Evolutionary conservation across 768 basidiomycete genomes (phyloP).

Genomic region (Wakefieldia striispora): DNA sequence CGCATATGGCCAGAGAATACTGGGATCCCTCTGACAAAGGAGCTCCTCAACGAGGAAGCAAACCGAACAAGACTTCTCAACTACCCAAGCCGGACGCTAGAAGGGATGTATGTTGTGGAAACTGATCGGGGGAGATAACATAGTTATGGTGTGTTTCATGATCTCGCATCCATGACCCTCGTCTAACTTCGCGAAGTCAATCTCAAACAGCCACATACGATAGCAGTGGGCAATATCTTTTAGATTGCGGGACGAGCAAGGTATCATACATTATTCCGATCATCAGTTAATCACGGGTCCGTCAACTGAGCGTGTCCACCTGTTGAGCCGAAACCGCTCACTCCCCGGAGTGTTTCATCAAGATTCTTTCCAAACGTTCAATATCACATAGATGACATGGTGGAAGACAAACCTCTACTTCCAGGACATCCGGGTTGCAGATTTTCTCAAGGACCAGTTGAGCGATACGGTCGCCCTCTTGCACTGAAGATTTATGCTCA

Average conservation of each 20-base stretch:
- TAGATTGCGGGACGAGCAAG: neutral
- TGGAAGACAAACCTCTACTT: slow-evolving; percentile 64
- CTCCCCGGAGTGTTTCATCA: slow-evolving; percentile 81
- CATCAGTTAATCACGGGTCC: slow-evolving; percentile 4
- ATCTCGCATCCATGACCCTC: neutral
- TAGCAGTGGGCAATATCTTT: neutral
- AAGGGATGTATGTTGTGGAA: slow-evolving; percentile 64
- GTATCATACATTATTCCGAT: slow-evolving; percentile 2
- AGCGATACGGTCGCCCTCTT: slow-evolving; percentile 93
- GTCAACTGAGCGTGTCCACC: slow-evolving; percentile 70
- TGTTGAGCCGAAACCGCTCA: slow-evolving; percentile 91
- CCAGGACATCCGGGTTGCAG: slow-evolving; percentile 77
- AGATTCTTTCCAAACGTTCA: slow-evolving; percentile 55
- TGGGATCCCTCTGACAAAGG: slow-evolving; percentile 30
- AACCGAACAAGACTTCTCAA: slow-evolving; percentile 47
- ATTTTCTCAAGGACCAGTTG: slow-evolving; percentile 94
- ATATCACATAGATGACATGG: neutral
- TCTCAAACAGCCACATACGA: neutral
- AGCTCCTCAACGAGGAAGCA: slow-evolving; percentile 23
- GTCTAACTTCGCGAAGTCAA: neutral
- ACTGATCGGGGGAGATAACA: slow-evolving; percentile 30
- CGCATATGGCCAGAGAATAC: slow-evolving; percentile 41
- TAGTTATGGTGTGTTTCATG: slow-evolving; percentile 2
- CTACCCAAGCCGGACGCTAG: slow-evolving; percentile 46
- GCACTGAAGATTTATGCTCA: slow-evolving; percentile 47